phyloP scores from a whole-genome alignment of 1,139 yeast species.

The Diutina siamensis region DNA sequence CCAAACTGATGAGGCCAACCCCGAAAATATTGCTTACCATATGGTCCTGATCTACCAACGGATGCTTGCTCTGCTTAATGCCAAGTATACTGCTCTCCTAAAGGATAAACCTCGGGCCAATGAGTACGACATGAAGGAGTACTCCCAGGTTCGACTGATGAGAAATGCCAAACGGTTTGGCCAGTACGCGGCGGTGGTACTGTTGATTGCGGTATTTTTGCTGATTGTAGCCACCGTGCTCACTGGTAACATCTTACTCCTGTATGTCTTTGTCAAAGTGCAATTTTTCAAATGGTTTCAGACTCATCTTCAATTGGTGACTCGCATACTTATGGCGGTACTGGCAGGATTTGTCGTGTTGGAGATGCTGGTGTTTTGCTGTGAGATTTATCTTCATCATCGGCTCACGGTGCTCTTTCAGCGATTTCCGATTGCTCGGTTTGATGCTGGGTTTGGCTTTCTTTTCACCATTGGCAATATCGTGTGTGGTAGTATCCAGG shows the following conservation, averaged over 20 bases:
- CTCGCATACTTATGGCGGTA: neutral
- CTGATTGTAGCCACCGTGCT: neutral
- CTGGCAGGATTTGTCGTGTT: neutral
- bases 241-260: neutral
- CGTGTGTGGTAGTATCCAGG: neutral
- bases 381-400: neutral
- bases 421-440: neutral
- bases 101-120: neutral
- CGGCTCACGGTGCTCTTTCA: neutral
- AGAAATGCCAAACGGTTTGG: neutral
- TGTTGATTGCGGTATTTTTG: neutral
- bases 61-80: neutral
- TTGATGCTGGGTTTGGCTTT: neutral
- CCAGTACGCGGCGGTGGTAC: neutral
- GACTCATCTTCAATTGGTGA: neutral
- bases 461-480: neutral
- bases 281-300: neutral
- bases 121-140: neutral
- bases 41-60: conserved; percentile 4
- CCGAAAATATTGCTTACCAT: neutral
- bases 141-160: neutral
- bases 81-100: neutral
- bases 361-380: neutral
- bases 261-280: neutral
- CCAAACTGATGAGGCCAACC: neutral